Evolutionary conservation across 2,329 filamentous ascomycete species (phyloP).

Genomic region (Phialophora tarda): DNA sequence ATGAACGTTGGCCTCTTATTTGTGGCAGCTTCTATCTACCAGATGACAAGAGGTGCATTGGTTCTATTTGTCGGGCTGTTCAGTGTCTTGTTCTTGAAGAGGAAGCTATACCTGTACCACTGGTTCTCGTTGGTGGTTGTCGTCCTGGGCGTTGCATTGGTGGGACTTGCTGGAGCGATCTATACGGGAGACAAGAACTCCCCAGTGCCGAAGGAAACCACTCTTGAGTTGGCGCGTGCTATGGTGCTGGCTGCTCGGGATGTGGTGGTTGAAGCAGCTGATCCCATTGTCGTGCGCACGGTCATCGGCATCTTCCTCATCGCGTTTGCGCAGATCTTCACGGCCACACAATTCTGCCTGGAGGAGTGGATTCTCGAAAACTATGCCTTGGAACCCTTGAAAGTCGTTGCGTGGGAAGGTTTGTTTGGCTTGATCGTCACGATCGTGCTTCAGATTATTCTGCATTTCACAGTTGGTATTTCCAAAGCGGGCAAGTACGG

Average conservation of each 20-base stretch:
- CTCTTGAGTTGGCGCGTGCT: constrained; percentile 41
- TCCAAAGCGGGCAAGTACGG: constrained; percentile 76
- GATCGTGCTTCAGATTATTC: constrained; percentile 74
- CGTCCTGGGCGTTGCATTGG: constrained; percentile 83
- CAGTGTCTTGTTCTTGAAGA: constrained; percentile 85
- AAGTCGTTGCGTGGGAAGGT: constrained; percentile 95
- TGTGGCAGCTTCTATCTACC: constrained; percentile 94
- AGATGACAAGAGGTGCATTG: constrained; percentile 95
- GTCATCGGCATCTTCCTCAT: constrained; percentile 87
- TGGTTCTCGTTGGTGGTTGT: constrained; percentile 89
- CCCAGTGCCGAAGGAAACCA: constrained; percentile 43
- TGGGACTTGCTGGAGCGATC: constrained; percentile 86
- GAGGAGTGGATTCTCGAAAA: constrained; percentile 91
- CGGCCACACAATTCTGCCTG: constrained; percentile 91
- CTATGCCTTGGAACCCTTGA: constrained; percentile 80
- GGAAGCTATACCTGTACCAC: constrained; percentile 82
- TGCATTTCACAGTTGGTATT: constrained; percentile 77
- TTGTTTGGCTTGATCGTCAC: constrained; percentile 87
- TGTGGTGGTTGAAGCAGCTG: constrained; percentile 50
- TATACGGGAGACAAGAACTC: constrained; percentile 61
- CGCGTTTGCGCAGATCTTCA: constrained; percentile 94
- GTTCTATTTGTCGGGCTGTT: constrained; percentile 96
- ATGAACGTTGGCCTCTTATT: constrained; percentile 97
- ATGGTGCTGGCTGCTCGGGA: constrained; percentile 46
- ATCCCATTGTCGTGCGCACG: constrained; percentile 68